Evolutionary conservation across 2,329 filamentous ascomycete genomes (phyloP).

Genomic region (Aspergillus pseudoviridinutans): DNA sequence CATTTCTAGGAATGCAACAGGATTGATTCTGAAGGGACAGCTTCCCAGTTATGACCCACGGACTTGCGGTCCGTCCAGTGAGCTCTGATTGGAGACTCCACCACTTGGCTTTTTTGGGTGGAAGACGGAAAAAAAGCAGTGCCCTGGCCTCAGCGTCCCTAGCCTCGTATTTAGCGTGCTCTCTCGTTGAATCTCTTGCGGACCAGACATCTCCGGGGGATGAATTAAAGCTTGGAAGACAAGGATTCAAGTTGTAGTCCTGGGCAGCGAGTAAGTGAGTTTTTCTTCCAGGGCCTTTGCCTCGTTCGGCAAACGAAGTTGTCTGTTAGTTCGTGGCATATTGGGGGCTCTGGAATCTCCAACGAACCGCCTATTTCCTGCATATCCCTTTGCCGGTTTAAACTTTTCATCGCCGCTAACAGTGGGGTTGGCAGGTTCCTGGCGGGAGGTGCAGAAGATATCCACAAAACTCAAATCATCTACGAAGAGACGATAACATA

Average conservation of each 20-base stretch:
- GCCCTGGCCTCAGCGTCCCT: not conserved
- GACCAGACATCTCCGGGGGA: slow-evolving; percentile 16
- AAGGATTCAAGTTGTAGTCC: not conserved
- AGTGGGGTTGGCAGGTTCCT: slow-evolving; percentile 14
- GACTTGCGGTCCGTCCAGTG: slow-evolving; percentile 7
- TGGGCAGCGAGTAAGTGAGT: not conserved
- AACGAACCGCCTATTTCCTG: slow-evolving; percentile 4
- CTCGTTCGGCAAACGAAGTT: not conserved
- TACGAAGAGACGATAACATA: not conserved
- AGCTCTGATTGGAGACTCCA: slow-evolving; percentile 11
- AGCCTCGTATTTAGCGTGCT: slow-evolving; percentile 1
- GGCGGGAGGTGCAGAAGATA: slow-evolving; percentile 2
- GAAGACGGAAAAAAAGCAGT: slow-evolving; percentile 3
- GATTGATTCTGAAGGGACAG: not conserved
- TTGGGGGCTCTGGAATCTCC: not conserved
- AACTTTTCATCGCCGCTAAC: slow-evolving; percentile 1
- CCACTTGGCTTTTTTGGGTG: slow-evolving; percentile 7
- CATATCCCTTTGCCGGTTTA: slow-evolving; percentile 3
- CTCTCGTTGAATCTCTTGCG: slow-evolving; percentile 10
- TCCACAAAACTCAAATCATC: slow-evolving; percentile 10
- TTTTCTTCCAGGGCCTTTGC: slow-evolving; percentile 1
- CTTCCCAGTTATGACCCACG: slow-evolving; percentile 10
- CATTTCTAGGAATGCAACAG: not conserved
- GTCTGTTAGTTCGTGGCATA: not conserved
- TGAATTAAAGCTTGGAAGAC: not conserved